Evolutionary conservation across 305 asterid species (phyloP).

Genomic region (Solanum hybrid): DNA sequence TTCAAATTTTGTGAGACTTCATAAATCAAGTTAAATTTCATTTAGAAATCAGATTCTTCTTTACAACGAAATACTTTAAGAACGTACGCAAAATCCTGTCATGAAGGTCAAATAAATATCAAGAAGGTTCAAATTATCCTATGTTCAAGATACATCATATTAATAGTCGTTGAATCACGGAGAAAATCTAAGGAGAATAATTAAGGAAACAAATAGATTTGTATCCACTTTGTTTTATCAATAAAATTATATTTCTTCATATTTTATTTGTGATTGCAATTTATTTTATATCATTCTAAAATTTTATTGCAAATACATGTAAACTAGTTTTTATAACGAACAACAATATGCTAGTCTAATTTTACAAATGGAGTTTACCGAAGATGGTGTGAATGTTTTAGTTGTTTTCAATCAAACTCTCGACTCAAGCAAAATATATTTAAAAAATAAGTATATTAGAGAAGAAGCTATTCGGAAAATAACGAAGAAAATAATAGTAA

Average conservation of each 20-base stretch:
- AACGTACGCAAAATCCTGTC: rapidly evolving
- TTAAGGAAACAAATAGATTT: background rate
- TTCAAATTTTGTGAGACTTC: rapidly evolving
- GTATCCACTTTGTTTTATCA: background rate
- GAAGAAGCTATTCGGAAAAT: background rate
- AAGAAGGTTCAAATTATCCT: background rate
- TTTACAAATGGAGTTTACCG: background rate
- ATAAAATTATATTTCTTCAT: background rate
- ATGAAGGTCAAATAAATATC: background rate
- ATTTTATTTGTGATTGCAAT: background rate
- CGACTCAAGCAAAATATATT: background rate
- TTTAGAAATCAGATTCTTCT: background rate
- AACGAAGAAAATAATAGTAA: background rate
- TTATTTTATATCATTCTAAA: background rate
- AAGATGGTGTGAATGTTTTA: background rate
- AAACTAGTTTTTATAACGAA: background rate
- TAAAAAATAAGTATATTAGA: background rate
- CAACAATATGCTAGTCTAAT: background rate
- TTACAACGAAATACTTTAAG: background rate
- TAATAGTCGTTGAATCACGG: background rate
- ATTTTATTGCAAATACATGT: background rate
- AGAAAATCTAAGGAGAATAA: background rate
- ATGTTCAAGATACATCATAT: background rate
- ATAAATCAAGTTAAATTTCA: too few relatives aligned
- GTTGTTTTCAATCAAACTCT: background rate